A percentile compares a stretch with the other conserved stretches of the same genome.
Evolutionary conservation across 139 green algal species (phyloP).

Genomic region (Deuterostichococcus epilithicus): DNA sequence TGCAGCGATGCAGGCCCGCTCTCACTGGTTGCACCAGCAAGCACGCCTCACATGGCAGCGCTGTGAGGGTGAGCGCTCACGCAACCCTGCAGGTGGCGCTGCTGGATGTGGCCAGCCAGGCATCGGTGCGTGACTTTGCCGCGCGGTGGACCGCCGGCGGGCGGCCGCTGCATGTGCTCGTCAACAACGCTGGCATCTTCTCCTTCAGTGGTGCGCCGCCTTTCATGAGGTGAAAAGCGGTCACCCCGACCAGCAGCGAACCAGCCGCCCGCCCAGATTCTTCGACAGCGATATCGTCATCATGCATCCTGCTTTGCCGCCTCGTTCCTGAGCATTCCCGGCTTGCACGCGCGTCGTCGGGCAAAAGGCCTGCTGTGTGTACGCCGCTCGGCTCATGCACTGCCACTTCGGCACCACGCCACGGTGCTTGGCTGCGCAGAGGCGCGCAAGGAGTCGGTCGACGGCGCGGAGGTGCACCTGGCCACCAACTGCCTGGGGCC

Average conservation of each 20-base stretch:
- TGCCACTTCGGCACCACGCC: too few relatives aligned
- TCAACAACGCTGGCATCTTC: constrained; percentile 91
- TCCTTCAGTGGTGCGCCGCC: constrained; percentile 51
- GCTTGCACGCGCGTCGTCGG: too few relatives aligned
- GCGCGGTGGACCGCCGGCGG: constrained; percentile 39
- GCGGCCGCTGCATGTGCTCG: constrained; percentile 70
- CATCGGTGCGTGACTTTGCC: constrained; percentile 69
- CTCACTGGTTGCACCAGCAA: too few relatives aligned
- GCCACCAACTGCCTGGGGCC: constrained; percentile 78
- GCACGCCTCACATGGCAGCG: too few relatives aligned
- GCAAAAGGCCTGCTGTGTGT: too few relatives aligned
- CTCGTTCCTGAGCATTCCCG: too few relatives aligned
- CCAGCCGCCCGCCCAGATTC: background rate
- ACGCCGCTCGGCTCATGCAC: too few relatives aligned
- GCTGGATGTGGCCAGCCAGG: constrained; percentile 73
- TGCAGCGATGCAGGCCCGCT: too few relatives aligned
- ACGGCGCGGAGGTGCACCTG: constrained; percentile 80
- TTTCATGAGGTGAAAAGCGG: too few relatives aligned
- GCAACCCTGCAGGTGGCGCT: constrained; percentile 43
- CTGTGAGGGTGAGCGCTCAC: too few relatives aligned
- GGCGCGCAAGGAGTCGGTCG: constrained; percentile 39
- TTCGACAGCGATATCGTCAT: too few relatives aligned
- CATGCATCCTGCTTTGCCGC: too few relatives aligned
- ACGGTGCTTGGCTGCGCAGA: constrained; percentile 26
- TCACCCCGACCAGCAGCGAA: background rate